Percentiles rank a stretch among this genome's conserved stretches.
These are phyloP conservation scores for Aureobasidium sp. DNA, from an alignment of 2,329 filamentous ascomycete species.

Conservation along the genomic window DNA sequence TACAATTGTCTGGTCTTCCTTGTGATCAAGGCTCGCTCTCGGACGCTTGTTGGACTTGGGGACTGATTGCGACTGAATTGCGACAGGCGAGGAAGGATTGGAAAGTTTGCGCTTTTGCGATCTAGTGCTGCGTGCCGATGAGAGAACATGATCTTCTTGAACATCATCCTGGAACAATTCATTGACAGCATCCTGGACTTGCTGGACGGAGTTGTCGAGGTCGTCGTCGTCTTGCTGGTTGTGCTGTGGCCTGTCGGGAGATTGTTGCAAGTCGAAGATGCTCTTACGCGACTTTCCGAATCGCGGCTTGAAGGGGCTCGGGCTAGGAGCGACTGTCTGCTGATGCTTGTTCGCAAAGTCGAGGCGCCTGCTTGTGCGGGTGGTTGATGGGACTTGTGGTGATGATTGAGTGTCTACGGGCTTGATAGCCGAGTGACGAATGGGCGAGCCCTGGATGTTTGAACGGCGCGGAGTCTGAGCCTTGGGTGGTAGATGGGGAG, in stretches of 20 bases:
- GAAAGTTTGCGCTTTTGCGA: constrained; percentile 11
- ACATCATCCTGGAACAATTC: neutral
- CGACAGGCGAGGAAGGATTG: neutral
- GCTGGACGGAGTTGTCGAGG: constrained; percentile 7
- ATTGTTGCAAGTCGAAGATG: constrained; percentile 12
- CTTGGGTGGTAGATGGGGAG: constrained; percentile 39
- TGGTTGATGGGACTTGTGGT: neutral
- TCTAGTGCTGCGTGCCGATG: neutral
- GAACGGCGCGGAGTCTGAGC: constrained; percentile 58
- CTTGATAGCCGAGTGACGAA: constrained; percentile 50
- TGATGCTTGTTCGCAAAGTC: constrained; percentile 22
- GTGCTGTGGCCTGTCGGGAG: neutral
- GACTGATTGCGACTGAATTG: neutral
- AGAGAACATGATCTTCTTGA: neutral
- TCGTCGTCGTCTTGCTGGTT: constrained; percentile 8
- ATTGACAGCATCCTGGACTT: constrained; percentile 10
- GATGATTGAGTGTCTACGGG: constrained; percentile 37
- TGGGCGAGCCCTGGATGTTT: constrained; percentile 48
- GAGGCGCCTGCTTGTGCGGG: constrained; percentile 20
- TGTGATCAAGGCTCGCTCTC: neutral
- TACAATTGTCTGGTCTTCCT: neutral
- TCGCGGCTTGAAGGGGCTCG: constrained; percentile 24
- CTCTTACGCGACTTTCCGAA: constrained; percentile 14
- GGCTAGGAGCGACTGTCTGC: neutral
- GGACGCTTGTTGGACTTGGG: neutral